Evolutionary conservation across 2,329 filamentous ascomycete genomes (phyloP).

Genomic region (Decorospora gaudefroyi): DNA sequence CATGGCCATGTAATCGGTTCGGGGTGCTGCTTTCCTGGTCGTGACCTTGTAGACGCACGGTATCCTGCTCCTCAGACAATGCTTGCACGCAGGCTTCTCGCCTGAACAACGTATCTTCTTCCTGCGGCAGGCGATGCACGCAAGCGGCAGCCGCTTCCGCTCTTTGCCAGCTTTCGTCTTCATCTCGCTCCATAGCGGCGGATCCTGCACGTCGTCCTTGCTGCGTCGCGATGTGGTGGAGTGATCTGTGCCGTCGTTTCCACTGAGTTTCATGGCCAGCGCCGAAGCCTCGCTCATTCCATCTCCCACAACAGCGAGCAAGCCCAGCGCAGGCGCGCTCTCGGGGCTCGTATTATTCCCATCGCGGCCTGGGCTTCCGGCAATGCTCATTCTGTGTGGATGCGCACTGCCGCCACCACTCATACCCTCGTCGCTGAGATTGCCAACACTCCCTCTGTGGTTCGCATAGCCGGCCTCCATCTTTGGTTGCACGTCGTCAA

Average conservation of each 20-base stretch:
- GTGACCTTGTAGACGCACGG: constrained; percentile 98
- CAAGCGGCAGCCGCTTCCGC: constrained; percentile 85
- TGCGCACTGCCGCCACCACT: constrained; percentile 36
- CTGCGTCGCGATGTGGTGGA: constrained; percentile 31
- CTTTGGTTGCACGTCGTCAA: constrained; percentile 29
- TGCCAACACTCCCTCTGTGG: constrained; percentile 39
- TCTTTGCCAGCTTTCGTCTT: constrained; percentile 83
- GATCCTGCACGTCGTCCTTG: constrained; percentile 40
- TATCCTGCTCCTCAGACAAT: constrained; percentile 88
- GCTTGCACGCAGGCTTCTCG: constrained; percentile 96
- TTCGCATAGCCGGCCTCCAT: constrained; percentile 31
- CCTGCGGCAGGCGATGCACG: constrained; percentile 91
- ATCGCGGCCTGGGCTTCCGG: constrained; percentile 39
- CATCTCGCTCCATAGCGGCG: constrained; percentile 57
- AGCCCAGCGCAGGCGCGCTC: constrained; percentile 36
- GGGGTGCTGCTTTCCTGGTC: constrained; percentile 86
- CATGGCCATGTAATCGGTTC: constrained; percentile 99
- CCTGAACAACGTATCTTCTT: constrained; percentile 99
- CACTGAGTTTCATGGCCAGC: constrained; percentile 34
- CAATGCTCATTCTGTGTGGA: constrained; percentile 40
- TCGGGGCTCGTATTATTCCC: constrained; percentile 46
- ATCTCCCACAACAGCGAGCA: constrained; percentile 41
- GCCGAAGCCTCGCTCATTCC: constrained; percentile 31
- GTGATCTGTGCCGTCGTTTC: constrained; percentile 33
- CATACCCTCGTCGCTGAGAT: constrained; percentile 41